These are phyloP conservation scores for Mrakia frigida DNA, from an alignment of 768 basidiomycete species.

Conservation along the genomic window DNA sequence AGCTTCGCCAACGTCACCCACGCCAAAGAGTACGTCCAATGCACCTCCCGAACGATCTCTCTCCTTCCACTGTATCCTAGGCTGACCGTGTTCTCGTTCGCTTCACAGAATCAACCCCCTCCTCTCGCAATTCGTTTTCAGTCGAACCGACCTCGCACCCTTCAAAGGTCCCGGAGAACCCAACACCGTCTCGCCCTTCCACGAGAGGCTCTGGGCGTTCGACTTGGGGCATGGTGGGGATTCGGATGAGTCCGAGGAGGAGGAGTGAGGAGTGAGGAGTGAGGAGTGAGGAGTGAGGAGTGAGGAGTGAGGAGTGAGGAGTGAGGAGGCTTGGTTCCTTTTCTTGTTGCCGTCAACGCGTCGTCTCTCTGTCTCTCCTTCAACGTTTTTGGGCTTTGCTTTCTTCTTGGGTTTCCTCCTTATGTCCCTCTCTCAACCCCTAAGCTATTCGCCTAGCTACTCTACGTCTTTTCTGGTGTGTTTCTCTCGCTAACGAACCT, in stretches of 20 bases:
- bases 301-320: too few relatives aligned
- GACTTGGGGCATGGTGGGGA: background rate
- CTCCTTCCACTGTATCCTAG: background rate
- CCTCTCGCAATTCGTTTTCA: background rate
- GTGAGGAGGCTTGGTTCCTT: too few relatives aligned
- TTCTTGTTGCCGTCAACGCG: too few relatives aligned
- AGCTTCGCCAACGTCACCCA: conserved; percentile 11
- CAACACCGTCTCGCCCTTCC: background rate
- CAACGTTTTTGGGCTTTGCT: too few relatives aligned
- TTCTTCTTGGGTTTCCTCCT: too few relatives aligned
- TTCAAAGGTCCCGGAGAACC: background rate
- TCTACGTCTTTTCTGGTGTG: too few relatives aligned
- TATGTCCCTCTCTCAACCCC: too few relatives aligned
- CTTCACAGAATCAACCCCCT: conserved; percentile 11
- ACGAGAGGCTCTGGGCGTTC: background rate
- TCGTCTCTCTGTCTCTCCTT: too few relatives aligned
- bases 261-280: background rate
- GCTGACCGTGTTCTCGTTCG: background rate
- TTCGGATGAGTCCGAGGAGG: background rate
- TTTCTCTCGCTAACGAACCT: too few relatives aligned
- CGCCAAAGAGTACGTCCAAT: background rate
- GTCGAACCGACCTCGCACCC: background rate
- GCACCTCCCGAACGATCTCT: background rate
- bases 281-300: background rate
- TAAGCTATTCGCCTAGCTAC: too few relatives aligned